These are phyloP conservation scores for Yamadazyma aaseri DNA, from an alignment of 1,139 yeast genomes.

Conservation along the genomic window DNA sequence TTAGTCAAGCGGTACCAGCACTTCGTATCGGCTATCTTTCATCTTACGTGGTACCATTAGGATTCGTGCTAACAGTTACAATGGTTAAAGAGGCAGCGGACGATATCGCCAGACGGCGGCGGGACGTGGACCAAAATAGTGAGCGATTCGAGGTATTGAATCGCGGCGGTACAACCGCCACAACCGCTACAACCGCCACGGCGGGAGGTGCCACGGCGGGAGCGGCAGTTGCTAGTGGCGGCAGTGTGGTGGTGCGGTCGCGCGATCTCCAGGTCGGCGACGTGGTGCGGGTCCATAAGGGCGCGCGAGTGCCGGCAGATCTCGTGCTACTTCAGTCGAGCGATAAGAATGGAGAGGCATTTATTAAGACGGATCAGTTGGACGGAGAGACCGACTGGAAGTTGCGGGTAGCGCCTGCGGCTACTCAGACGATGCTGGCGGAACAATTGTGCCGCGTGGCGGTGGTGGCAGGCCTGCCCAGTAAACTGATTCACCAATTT, in stretches of 20 bases:
- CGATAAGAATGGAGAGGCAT: slow-evolving; percentile 82
- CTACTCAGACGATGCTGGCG: slow-evolving; percentile 60
- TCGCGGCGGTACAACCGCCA: slow-evolving; percentile 21
- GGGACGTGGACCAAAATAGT: slow-evolving; percentile 86
- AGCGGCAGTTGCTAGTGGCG: no score
- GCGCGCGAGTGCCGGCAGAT: slow-evolving; percentile 90
- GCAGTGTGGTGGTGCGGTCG: slow-evolving; percentile 57
- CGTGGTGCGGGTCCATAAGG: slow-evolving; percentile 76
- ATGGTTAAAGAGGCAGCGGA: slow-evolving; percentile 96
- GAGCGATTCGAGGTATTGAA: slow-evolving; percentile 75
- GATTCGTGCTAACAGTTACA: slow-evolving; percentile 86
- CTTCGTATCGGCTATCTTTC: slow-evolving; percentile 90
- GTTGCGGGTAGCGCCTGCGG: slow-evolving; percentile 68
- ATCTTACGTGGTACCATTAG: slow-evolving; percentile 90
- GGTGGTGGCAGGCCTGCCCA: slow-evolving; percentile 73
- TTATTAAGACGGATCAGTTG: slow-evolving; percentile 93
- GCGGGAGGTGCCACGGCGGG: no score
- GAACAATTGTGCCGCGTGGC: slow-evolving; percentile 34
- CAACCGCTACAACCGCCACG: slow-evolving; percentile 31
- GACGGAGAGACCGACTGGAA: slow-evolving; percentile 99
- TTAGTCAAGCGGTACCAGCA: slow-evolving; percentile 91
- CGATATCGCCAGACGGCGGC: slow-evolving; percentile 83
- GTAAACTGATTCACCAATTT: slow-evolving; percentile 79
- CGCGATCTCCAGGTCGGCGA: slow-evolving; percentile 83
- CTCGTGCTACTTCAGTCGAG: slow-evolving; percentile 81